Percentiles rank a stretch among this genome's conserved stretches.
Evolutionary conservation across 495 filamentous ascomycete genomes (phyloP).

Genomic region (Aspergillus conjunctus): DNA sequence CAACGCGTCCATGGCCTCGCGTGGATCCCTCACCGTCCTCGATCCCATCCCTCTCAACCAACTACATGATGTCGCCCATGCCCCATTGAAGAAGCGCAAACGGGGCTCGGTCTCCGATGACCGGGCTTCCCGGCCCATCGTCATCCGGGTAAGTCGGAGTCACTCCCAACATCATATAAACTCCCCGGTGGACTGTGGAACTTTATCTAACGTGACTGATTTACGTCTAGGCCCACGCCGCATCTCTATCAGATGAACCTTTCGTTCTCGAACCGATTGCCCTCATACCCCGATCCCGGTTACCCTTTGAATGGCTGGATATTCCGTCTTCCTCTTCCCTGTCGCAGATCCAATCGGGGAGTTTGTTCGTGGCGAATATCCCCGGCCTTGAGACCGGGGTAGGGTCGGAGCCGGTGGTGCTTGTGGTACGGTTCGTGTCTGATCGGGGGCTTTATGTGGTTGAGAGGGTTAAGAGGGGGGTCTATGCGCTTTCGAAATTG

Average conservation of each 20-base stretch:
- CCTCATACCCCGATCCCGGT: conserved; percentile 59
- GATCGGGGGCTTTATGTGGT: conserved; percentile 66
- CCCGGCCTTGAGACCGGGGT: conserved; percentile 62
- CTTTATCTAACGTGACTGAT: conserved; percentile 6
- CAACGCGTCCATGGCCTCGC: conserved; percentile 42
- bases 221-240: conserved; percentile 56
- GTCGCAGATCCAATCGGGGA: conserved; percentile 54
- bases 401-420: conserved; percentile 45
- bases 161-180: conserved; percentile 16
- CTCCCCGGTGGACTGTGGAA: background rate
- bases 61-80: conserved; percentile 30
- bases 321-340: conserved; percentile 53
- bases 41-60: conserved; percentile 43
- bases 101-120: conserved; percentile 25
- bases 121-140: conserved; percentile 33
- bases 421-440: conserved; percentile 65
- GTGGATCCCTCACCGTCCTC: conserved; percentile 33
- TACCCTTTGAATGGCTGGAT: conserved; percentile 65
- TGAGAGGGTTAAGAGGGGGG: conserved; percentile 65
- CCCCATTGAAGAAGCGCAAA: conserved; percentile 42
- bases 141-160: conserved; percentile 37
- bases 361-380: conserved; percentile 61
- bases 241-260: conserved; percentile 57
- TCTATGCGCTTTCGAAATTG: conserved; percentile 74
- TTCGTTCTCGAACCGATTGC: conserved; percentile 62